Percentiles rank a stretch among this genome's conserved stretches.
phyloP scores from a whole-genome alignment of 495 filamentous ascomycete species.

The Immersiella caudata region DNA sequence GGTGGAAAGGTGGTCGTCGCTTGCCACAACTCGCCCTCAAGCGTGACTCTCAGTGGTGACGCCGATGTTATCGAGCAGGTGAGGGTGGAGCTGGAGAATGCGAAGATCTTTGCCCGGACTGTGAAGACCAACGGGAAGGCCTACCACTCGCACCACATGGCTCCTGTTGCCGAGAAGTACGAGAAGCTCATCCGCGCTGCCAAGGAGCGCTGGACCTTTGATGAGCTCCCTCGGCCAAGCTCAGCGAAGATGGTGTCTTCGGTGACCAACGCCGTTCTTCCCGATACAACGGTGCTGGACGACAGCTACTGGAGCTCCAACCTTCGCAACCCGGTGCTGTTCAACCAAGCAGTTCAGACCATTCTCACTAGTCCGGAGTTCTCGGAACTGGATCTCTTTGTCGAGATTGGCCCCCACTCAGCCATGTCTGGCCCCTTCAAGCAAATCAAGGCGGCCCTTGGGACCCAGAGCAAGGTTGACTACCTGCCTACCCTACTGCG shows the following conservation, averaged over 20 bases:
- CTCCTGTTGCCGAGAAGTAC: slow-evolving; percentile 22
- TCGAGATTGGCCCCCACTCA: slow-evolving; percentile 56
- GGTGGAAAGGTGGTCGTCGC: slow-evolving; percentile 39
- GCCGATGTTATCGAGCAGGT: slow-evolving; percentile 38
- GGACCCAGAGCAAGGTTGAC: slow-evolving; percentile 20
- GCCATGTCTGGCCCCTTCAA: slow-evolving; percentile 50
- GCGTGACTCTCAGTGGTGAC: slow-evolving; percentile 44
- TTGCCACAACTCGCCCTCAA: slow-evolving; percentile 46
- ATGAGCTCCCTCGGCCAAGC: not conserved
- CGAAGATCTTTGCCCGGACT: slow-evolving; percentile 42
- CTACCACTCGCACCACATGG: slow-evolving; percentile 60
- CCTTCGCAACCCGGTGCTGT: slow-evolving; percentile 48
- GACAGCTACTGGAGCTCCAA: slow-evolving; percentile 41
- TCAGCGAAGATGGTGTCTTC: slow-evolving; percentile 36
- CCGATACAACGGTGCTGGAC: slow-evolving; percentile 32
- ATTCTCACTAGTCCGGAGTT: not conserved
- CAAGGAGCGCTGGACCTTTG: slow-evolving; percentile 15
- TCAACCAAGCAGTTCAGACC: slow-evolving; percentile 41
- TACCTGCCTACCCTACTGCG: not conserved
- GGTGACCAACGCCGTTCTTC: slow-evolving; percentile 26
- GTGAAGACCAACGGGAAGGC: slow-evolving; percentile 47
- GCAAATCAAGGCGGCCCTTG: slow-evolving; percentile 38
- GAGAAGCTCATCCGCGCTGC: slow-evolving; percentile 39
- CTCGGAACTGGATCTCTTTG: slow-evolving; percentile 29
- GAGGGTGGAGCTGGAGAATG: slow-evolving; percentile 32